Conservation (phyloP, 2,329 filamentous ascomycete species). For the Akanthomyces dipterigenus region DNA sequence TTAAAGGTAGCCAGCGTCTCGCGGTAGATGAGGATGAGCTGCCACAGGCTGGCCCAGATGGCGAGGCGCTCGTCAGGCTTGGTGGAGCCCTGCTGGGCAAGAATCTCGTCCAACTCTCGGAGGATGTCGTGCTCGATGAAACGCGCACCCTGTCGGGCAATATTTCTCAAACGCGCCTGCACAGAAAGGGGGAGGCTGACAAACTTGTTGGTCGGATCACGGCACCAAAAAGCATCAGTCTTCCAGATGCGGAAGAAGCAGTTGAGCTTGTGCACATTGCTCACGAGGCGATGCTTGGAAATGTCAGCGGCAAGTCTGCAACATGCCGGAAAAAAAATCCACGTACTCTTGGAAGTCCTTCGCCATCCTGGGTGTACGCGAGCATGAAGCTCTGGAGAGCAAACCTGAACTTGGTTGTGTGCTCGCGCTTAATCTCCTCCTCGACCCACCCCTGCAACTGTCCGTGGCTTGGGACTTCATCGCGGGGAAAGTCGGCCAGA, state of each 20-base stretch:
- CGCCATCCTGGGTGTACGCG: slow-evolving; percentile 28
- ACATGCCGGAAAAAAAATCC: slow-evolving; percentile 10
- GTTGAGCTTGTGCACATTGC: slow-evolving; percentile 38
- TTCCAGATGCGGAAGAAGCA: slow-evolving; percentile 46
- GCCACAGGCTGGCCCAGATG: slow-evolving; percentile 44
- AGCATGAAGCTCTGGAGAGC: slow-evolving; percentile 32
- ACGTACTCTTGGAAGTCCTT: slow-evolving; percentile 34
- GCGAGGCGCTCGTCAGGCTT: slow-evolving; percentile 33
- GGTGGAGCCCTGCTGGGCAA: slow-evolving; percentile 32
- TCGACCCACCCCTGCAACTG: slow-evolving; percentile 32
- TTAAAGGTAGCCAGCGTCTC: slow-evolving; percentile 31
- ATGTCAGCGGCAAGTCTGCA: neutral
- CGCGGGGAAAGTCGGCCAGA: slow-evolving; percentile 31
- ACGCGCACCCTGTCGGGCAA: slow-evolving; percentile 31
- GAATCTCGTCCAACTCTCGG: slow-evolving; percentile 32
- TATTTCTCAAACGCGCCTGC: slow-evolving; percentile 33
- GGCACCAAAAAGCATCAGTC: slow-evolving; percentile 35
- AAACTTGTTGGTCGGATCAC: slow-evolving; percentile 30
- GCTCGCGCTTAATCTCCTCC: slow-evolving; percentile 29
- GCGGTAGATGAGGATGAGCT: slow-evolving; percentile 42
- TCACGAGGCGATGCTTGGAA: slow-evolving; percentile 33
- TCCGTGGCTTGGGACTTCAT: slow-evolving; percentile 29
- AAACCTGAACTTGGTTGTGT: slow-evolving; percentile 25
- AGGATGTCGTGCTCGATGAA: slow-evolving; percentile 33
- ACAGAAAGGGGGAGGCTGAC: slow-evolving; percentile 32